Evolutionary conservation across 2,329 filamentous ascomycete species (phyloP), one percentile per base, ranked within the genome.

Genomic region (Diaporthe velutina): DNA sequence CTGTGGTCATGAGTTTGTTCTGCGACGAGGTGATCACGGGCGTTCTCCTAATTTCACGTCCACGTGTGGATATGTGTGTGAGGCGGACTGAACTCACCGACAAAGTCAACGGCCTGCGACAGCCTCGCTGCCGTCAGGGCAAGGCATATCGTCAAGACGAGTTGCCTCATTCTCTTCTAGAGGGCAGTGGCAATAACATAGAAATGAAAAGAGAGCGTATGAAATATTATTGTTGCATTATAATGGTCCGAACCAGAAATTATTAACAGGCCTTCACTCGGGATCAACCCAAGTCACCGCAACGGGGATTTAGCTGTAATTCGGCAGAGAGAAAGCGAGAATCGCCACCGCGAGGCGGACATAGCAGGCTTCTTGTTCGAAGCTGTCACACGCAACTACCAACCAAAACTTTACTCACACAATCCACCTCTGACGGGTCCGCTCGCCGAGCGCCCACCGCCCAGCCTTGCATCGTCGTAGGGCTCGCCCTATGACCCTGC

Each of bases 141-240:
- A 48, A 71, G 61, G 40, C 70, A 74, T 55, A 68, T 45, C 25
- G 57, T 71, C 40, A 60, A 73, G 58, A 67, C 50, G 70, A 45
- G 50, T 68, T 38, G 73, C 73, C 73, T 73, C 73, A 74, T 74
- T 15, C 13, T 66, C 48, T 40, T 52, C 10, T 38, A 1, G 19
- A 28, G 2, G 10, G 19, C 4, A 35, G 42, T 48, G 10, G 25
- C 17, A 55, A 25, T 57, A 40, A 73, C 30, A 73, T 55, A 33
- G 13, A 13, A 30, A 42, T n/a, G 42, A 50, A 28, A 50, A 42
- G 38, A 38, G n/a, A 38, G 38, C 3, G 38, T 40, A 33, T 54
- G 30, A 6, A 54, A 40, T 25, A 48, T 30, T 54, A 68, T 68
- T 30, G 33, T 25, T 22, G 64, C 64, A 68, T 30, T 4, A 10